Percentiles rank a stretch among this genome's conserved stretches.
Evolutionary conservation across 352 stramenopile genomes (phyloP).

Genomic region (Phytophthora palmivora): DNA sequence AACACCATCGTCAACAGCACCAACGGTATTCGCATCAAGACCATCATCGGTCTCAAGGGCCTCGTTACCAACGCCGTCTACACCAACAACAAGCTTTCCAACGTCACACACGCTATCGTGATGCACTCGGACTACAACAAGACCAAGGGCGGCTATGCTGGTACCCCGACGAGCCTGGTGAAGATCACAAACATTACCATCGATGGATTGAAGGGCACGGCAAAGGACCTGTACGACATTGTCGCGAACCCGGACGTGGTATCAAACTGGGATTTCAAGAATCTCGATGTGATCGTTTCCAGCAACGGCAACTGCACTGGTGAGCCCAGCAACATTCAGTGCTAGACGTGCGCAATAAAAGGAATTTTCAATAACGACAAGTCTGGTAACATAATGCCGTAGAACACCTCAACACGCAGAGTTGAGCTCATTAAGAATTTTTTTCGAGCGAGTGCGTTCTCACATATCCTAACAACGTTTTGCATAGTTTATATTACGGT

Average conservation of each 20-base stretch:
- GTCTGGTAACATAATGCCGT: too few species aligned
- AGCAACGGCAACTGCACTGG: slow-evolving; percentile 30
- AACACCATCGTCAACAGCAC: slow-evolving; percentile 38
- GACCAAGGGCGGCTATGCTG: slow-evolving; percentile 32
- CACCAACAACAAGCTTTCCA: slow-evolving; percentile 24
- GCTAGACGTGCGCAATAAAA: slow-evolving; percentile 5
- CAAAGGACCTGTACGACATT: slow-evolving; percentile 30
- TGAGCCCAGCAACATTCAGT: slow-evolving; percentile 23
- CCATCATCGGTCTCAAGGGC: slow-evolving; percentile 24
- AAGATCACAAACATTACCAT: slow-evolving; percentile 36
- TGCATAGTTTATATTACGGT: too few species aligned
- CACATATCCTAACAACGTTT: too few species aligned
- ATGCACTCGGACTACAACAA: slow-evolving; percentile 31
- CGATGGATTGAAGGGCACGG: slow-evolving; percentile 23
- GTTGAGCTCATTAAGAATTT: too few species aligned
- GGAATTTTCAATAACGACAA: too few species aligned
- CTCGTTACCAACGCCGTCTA: slow-evolving; percentile 28
- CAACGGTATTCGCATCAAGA: slow-evolving; percentile 38
- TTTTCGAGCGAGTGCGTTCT: too few species aligned
- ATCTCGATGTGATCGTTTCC: slow-evolving; percentile 13
- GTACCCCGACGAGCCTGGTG: slow-evolving; percentile 24
- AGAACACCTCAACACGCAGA: too few species aligned
- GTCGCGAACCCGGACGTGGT: slow-evolving; percentile 30
- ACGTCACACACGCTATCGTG: slow-evolving; percentile 28
- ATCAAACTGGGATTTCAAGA: slow-evolving; percentile 33